Evolutionary conservation across 768 basidiomycete species (phyloP).

Genomic region (Zangia roseola): DNA sequence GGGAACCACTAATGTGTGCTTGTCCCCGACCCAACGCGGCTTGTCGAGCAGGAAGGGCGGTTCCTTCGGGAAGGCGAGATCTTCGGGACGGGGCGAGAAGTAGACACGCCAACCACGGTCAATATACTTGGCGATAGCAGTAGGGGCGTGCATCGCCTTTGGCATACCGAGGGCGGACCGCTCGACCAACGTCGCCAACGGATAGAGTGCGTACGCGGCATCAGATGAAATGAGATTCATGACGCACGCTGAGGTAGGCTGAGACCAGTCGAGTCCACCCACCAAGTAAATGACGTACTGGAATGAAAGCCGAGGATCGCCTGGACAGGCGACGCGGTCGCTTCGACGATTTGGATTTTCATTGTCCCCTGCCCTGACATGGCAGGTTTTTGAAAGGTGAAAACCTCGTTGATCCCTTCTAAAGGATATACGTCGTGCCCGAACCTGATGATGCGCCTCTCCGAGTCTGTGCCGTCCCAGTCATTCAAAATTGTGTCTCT

Average conservation of each 20-base stretch:
- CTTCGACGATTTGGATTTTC: conserved; percentile 42
- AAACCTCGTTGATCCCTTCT: conserved; percentile 12
- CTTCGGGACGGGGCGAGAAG: neutral
- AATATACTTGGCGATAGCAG: conserved; percentile 33
- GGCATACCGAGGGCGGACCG: conserved; percentile 24
- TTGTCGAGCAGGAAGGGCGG: conserved; percentile 16
- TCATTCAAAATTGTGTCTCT: neutral
- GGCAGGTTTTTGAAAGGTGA: conserved; percentile 23
- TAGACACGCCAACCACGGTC: conserved; percentile 37
- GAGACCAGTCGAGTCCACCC: no score
- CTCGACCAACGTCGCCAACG: conserved; percentile 37
- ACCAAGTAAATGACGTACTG: conserved; percentile 38
- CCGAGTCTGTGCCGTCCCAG: conserved; percentile 19
- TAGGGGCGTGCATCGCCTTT: conserved; percentile 4
- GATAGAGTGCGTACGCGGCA: conserved; percentile 41
- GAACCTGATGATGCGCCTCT: neutral
- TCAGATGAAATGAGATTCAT: conserved; percentile 44
- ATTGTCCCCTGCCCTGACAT: neutral
- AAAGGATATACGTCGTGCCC: neutral
- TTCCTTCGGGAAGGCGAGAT: no score
- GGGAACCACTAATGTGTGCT: conserved; percentile 29
- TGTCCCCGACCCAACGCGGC: conserved; percentile 34
- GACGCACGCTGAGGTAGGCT: conserved; percentile 1
- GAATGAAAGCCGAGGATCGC: conserved; percentile 48
- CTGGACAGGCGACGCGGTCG: conserved; percentile 17